Percentiles rank a stretch among this genome's conserved stretches.
Evolutionary conservation across 306 rosid genomes (phyloP).

Genomic region (Cucumis hystrix): DNA sequence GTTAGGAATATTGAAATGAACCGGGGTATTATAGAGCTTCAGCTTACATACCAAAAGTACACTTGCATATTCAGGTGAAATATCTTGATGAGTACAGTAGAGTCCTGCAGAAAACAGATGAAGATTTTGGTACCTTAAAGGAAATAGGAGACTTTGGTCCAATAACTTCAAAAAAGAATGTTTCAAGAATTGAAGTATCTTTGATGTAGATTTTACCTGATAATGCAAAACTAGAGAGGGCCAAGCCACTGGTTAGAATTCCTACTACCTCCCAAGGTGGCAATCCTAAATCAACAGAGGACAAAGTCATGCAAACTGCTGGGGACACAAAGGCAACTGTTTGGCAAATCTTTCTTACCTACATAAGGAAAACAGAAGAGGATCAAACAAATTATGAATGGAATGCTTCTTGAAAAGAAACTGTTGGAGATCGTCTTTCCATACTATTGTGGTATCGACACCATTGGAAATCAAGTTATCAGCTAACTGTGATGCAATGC

Average conservation of each 20-base stretch:
- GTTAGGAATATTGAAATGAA: background rate
- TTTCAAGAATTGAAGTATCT: background rate
- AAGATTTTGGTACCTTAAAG: background rate
- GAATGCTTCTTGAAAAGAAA: background rate
- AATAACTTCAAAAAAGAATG: background rate
- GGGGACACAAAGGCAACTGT: slow-evolving; percentile 91
- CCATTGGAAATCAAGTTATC: slow-evolving; percentile 81
- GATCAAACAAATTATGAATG: background rate
- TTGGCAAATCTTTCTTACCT: slow-evolving; percentile 99
- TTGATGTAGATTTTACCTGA: slow-evolving; percentile 41
- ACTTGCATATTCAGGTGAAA: slow-evolving; percentile 94
- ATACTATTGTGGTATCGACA: slow-evolving; percentile 73
- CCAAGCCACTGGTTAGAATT: slow-evolving; percentile 75
- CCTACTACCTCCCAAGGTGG: slow-evolving; percentile 92
- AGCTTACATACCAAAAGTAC: slow-evolving; percentile 56
- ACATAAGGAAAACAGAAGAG: background rate
- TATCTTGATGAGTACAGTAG: slow-evolving; percentile 94
- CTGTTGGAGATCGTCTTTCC: slow-evolving; percentile 13
- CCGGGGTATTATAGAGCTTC: background rate
- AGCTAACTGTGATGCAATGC: slow-evolving; percentile 67
- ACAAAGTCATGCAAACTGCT: slow-evolving; percentile 94
- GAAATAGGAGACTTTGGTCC: background rate
- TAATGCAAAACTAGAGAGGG: slow-evolving; percentile 94
- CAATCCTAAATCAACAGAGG: slow-evolving; percentile 87
- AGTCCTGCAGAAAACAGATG: slow-evolving; percentile 49